Conservation (phyloP, 192 early-diverging fungal species). For the Coemansia sp. region DNA sequence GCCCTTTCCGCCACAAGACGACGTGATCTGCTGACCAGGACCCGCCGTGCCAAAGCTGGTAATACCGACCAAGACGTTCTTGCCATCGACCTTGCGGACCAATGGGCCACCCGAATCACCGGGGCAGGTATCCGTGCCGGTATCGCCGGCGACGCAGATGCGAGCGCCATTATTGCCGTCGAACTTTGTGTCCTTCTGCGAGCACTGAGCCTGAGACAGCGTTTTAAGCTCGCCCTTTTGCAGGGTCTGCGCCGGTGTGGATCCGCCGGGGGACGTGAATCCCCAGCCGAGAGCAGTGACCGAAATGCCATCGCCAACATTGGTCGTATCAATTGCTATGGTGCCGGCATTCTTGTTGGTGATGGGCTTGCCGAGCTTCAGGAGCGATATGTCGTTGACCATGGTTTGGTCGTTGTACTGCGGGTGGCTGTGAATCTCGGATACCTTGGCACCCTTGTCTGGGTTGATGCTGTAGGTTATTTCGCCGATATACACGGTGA, state of each 20-base stretch:
- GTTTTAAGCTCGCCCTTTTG: slow-evolving; percentile 33
- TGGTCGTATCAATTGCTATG: slow-evolving; percentile 20
- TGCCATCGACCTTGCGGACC: slow-evolving; percentile 39
- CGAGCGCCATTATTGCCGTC: slow-evolving; percentile 40
- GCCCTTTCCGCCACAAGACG: slow-evolving; percentile 41
- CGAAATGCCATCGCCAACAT: slow-evolving; percentile 35
- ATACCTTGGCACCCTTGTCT: slow-evolving; percentile 20
- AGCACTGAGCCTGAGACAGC: slow-evolving; percentile 31
- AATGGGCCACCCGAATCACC: slow-evolving; percentile 57
- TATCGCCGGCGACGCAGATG: slow-evolving; percentile 48
- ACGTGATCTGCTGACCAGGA: slow-evolving; percentile 25
- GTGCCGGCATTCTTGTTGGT: slow-evolving; percentile 15
- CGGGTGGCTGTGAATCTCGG: slow-evolving; percentile 45
- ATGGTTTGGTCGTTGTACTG: slow-evolving; percentile 48
- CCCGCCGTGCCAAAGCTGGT: slow-evolving; percentile 53
- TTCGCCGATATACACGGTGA: slow-evolving; percentile 37
- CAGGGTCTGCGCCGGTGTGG: slow-evolving; percentile 31
- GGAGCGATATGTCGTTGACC: slow-evolving; percentile 53
- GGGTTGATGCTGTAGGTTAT: slow-evolving; percentile 32
- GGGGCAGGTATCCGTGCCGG: slow-evolving; percentile 42
- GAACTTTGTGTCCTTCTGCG: slow-evolving; percentile 42
- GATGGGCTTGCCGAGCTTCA: slow-evolving; percentile 23
- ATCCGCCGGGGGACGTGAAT: slow-evolving; percentile 28
- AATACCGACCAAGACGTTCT: slow-evolving; percentile 44
- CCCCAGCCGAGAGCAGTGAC: slow-evolving; percentile 53